These are phyloP conservation scores for Trichoderma breve DNA, from an alignment of 2,329 filamentous ascomycete species.

Conservation along the genomic window DNA sequence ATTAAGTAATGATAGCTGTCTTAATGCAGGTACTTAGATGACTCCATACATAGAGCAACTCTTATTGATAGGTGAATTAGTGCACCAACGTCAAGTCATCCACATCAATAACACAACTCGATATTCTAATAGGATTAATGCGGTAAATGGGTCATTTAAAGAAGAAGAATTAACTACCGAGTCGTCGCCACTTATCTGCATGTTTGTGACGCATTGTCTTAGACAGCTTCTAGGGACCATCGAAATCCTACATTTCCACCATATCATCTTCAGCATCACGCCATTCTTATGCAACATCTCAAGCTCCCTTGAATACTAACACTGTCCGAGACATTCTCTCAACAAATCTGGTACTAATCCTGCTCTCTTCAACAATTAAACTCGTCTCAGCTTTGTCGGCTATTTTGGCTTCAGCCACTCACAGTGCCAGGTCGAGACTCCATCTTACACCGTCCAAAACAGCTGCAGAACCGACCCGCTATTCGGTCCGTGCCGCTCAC, in stretches of 20 bases:
- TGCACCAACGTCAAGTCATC: background rate
- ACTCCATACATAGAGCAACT: background rate
- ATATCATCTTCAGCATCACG: background rate
- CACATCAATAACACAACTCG: background rate
- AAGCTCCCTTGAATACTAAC: background rate
- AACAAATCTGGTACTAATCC: background rate
- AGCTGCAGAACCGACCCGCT: conserved; percentile 15
- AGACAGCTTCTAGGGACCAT: background rate
- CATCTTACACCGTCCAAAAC: background rate
- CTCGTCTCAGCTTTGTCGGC: background rate
- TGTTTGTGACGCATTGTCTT: background rate
- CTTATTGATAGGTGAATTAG: too few species aligned
- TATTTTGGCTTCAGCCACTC: background rate
- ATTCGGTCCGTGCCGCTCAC: conserved; percentile 14
- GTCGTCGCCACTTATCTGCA: background rate
- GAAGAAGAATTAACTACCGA: background rate
- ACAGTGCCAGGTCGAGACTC: background rate
- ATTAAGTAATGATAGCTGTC: too few species aligned
- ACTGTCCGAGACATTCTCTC: background rate
- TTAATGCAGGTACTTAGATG: background rate
- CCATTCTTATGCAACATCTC: background rate
- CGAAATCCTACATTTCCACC: background rate
- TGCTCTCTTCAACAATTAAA: background rate
- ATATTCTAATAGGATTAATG: background rate
- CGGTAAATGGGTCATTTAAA: background rate